phyloP scores from a whole-genome alignment of 169 alveolate genomes.

The Eimeria sp. region DNA sequence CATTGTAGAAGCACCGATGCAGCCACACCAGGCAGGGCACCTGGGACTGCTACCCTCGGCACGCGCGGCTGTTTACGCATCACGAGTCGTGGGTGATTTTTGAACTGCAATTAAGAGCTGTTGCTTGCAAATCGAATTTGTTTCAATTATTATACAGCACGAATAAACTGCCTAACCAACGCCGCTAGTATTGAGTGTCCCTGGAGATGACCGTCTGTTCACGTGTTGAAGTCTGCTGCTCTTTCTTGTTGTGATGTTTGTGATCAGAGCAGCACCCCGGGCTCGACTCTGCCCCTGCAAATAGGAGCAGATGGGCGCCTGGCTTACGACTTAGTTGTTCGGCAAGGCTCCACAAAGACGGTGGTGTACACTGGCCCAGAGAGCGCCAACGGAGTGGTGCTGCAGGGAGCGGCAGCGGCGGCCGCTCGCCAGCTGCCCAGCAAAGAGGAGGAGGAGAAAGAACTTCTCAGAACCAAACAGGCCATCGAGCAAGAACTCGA shows the following conservation, averaged over 20 bases:
- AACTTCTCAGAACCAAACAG: slow-evolving; percentile 30
- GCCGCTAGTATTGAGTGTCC: too few species aligned
- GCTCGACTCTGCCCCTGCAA: slow-evolving; percentile 85
- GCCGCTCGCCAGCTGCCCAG: slow-evolving; percentile 40
- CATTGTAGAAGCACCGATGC: too few species aligned
- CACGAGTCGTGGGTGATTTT: too few species aligned
- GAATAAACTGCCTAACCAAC: too few species aligned
- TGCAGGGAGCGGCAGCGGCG: slow-evolving; percentile 32
- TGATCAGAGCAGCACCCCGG: not conserved
- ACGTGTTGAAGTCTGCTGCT: not conserved
- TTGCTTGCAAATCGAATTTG: too few species aligned
- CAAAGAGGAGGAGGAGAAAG: slow-evolving; percentile 75
- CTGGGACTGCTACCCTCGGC: too few species aligned
- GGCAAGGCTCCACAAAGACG: slow-evolving; percentile 78
- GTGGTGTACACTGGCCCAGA: slow-evolving; percentile 71
- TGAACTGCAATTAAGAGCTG: too few species aligned
- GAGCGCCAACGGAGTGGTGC: slow-evolving; percentile 63
- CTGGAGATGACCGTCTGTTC: not conserved
- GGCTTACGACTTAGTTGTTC: slow-evolving; percentile 85
- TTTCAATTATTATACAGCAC: too few species aligned
- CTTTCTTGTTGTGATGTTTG: not conserved
- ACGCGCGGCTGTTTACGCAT: too few species aligned
- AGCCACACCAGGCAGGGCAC: too few species aligned
- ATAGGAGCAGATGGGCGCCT: slow-evolving; percentile 84
- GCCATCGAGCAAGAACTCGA: slow-evolving; percentile 76